Evolutionary conservation across 441 rosid species (phyloP), one percentile per base, ranked within the genome.

Genomic region (Manihot esculenta): DNA sequence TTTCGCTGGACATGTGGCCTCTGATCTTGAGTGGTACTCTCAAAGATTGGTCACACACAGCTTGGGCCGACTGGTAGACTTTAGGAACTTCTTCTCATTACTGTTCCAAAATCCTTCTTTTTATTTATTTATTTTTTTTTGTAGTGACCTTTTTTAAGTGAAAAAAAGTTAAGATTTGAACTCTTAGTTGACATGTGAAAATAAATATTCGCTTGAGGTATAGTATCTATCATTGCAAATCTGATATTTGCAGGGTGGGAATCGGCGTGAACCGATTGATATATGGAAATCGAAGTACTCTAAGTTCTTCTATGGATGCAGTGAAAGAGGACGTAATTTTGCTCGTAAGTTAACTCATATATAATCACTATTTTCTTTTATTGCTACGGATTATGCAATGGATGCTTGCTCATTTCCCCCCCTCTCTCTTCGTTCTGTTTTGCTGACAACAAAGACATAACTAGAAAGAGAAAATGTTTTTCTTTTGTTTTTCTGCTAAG

Each of bases 221-320:
- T 20, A 45, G n/a, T n/a, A 17, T 49, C 48, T 2, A 54, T 61
- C 47, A 18, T 5, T 24, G 68, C 55, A 26, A 54, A 21, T 12
- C 8, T 62, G 24, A 18, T 33, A 57, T 62, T 51, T 73, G 76
- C 76, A 89, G 94, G 90, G 79, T 56, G 86, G 84, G 54, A 73
- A 80, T 70, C 83, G 83, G 69, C 80, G 81, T 30, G 85, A 77
- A 33, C 83, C 86, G 20, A 80, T 95, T 77, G 94, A 93, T 84
- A 87, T 95, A 53, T 93, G 99, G 99, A 88, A 89, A 79, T 93
- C 99, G 0, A 84, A 81, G 53, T 81, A 84, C 68, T 81, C 97
- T 0, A 80, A 85, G 54, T 74, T 77, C 74, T 93, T 79, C 74
- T 79, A 83, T 64, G 98, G 97, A 80, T 95, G 99, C 85, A 88